phyloP scores from a whole-genome alignment of 257 asterid genomes.

The Coffea eugenioides region DNA sequence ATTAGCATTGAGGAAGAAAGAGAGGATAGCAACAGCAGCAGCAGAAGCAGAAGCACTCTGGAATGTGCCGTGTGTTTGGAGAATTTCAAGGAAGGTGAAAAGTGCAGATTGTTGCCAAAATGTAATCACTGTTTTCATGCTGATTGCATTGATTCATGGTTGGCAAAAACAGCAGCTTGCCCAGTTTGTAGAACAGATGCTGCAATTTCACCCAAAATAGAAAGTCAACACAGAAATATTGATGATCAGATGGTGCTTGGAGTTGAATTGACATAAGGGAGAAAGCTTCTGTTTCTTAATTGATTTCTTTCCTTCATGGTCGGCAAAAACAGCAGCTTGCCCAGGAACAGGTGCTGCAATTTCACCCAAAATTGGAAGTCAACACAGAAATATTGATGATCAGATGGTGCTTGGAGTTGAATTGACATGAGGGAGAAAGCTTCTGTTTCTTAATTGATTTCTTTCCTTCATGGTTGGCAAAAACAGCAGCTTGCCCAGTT shows the following conservation, averaged over 20 bases:
- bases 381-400: slow-evolving; percentile 3
- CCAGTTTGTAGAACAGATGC: slow-evolving; percentile 61
- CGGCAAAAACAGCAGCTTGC: slow-evolving; percentile 50
- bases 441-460: background rate
- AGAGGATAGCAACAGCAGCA: background rate
- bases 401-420: slow-evolving; percentile 30
- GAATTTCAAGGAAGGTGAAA: slow-evolving; percentile 49
- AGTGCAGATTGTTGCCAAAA: slow-evolving; percentile 52
- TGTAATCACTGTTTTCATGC: slow-evolving; percentile 60
- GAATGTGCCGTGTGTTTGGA: slow-evolving; percentile 73
- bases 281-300: background rate
- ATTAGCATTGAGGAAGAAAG: slow-evolving; percentile 24
- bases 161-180: slow-evolving; percentile 51
- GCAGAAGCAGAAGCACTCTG: background rate
- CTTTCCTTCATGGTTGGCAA: slow-evolving; percentile 43
- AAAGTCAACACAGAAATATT: slow-evolving; percentile 10
- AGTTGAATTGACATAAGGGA: slow-evolving; percentile 27
- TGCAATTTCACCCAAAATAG: slow-evolving; percentile 12
- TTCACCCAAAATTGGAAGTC: slow-evolving; percentile 12
- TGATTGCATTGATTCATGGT: slow-evolving; percentile 67
- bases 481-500: slow-evolving; percentile 60
- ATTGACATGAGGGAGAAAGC: slow-evolving; percentile 19
- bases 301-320: slow-evolving; percentile 30
- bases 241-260: slow-evolving; percentile 25
- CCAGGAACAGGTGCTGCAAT: slow-evolving; percentile 47